Base-by-base conservation (phyloP, 2,329 filamentous ascomycete genomes). In the Fusarium burgessii region DNA sequence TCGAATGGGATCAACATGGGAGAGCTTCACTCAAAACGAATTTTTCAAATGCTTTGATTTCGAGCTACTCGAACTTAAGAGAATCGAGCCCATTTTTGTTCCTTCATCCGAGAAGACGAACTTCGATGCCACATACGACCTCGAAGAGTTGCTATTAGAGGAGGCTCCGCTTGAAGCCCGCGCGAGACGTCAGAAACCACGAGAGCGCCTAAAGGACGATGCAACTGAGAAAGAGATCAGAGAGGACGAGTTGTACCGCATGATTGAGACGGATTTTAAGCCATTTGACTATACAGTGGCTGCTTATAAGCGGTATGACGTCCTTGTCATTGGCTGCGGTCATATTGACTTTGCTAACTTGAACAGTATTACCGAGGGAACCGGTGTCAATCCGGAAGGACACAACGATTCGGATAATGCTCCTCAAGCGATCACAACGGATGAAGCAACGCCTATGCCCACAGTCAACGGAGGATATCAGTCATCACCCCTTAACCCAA, bases 81-180 rank as follows among this genome's bases (percentile, higher is more conserved):
- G 94, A 77, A 91, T 98, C 46, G 91, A 95, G 74, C 96, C 96
- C 0, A 90, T 98, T 6, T 99, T 99, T 79, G 89, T 92, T 23
- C 96, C 96, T 0, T 97, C 95, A 0, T 95, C 94, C 60, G 96
- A 98, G 51, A 99, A 99, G 87, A 98, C 96, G 6, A 99, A 99
- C 80, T 99, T 99, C 74, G 96, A 99, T 81, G 96, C 96, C 7
- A 99, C 96, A 1, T 98, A 99, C 78, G 96, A 99, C 80, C 84
- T 99, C 54, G 96, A 99, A 79, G 96, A 99, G 80, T 82, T 99
- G 23, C 83, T 99, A 4, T 82, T 99, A 46, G 96, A 99, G 81
- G 96, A 99, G 79, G 96, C 96, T 15, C 96, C 96, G 2, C 84
- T 99, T 8, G 96, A 99, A 81, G 96, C 96, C 59, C 88, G 96